These are phyloP conservation scores for Alternaria viburni DNA, from an alignment of 2,329 filamentous ascomycete genomes.

Conservation along the genomic window DNA sequence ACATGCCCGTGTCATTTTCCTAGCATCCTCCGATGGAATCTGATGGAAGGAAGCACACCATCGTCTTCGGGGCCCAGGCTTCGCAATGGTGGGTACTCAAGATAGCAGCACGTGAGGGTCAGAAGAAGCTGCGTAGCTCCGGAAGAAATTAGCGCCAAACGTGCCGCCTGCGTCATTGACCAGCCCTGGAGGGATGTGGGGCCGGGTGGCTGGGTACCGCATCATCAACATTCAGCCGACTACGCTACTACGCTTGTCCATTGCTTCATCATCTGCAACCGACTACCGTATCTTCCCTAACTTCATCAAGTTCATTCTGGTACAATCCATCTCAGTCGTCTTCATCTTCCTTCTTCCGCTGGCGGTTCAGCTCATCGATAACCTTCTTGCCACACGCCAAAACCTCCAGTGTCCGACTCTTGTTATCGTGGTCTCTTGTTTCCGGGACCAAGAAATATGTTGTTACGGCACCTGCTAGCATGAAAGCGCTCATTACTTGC, in stretches of 20 bases:
- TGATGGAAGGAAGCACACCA: not conserved
- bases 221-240: not conserved
- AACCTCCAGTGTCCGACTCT: constrained; percentile 41
- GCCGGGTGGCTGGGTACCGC: not conserved
- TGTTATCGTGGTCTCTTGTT: constrained; percentile 41
- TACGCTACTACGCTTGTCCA: not conserved
- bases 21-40: not conserved
- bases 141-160: not conserved
- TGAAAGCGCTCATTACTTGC: constrained; percentile 44
- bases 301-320: not conserved
- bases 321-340: constrained; percentile 15
- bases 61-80: not conserved
- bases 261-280: not conserved
- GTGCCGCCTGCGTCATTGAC: not conserved
- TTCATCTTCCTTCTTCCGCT: constrained; percentile 32
- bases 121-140: not conserved
- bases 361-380: constrained; percentile 38
- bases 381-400: constrained; percentile 40
- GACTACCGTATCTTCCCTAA: not conserved
- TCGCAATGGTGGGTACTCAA: not conserved
- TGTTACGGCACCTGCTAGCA: constrained; percentile 41
- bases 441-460: constrained; percentile 43
- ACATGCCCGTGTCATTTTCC: not conserved
- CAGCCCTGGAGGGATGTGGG: not conserved
- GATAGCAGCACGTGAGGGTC: not conserved